Evolutionary conservation across 2,329 filamentous ascomycete genomes (phyloP), one percentile per base, ranked within the genome.

Genomic region (Paramyrothecium sp.): DNA sequence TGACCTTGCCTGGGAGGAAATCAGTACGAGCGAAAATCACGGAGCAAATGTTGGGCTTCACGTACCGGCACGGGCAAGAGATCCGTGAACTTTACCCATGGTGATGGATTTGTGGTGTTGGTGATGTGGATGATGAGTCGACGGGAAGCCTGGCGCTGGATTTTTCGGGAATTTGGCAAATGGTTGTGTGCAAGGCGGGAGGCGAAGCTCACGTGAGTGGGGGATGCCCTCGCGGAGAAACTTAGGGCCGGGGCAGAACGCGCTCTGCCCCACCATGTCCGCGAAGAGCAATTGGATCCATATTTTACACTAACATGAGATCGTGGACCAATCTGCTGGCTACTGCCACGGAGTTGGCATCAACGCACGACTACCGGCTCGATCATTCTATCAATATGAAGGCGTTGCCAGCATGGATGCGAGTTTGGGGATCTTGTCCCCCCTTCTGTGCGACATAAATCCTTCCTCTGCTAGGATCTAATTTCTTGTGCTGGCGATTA

Each of bases 41-140:
- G 22, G n/a, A 47, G 38, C 48, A 59, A 48, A 58, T 57, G 52
- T 59, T 55, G 56, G 46, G 56, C 49, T 60, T 19, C 46, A 70
- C 75, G 57, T 79, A 79, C 78, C 79, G 68, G 91, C 91, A 92
- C 91, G 91, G 79, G 91, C 91, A 81, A 95, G 89, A 77, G 91
- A 95, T 79, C 91, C 91, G 89, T 94, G 91, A 81, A 94, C 90
- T 84, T 94, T 94, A 84, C 90, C 90, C 90, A 94, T 93, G 80
- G 78, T 90, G 74, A 72, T 69, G 71, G 70, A 73, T 73, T 72
- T 67, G 62, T 65, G 51, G 65, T 74, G 70, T 60, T 70, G 69
- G 67, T 73, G 67, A 67, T 70, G 71, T 69, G 65, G 64, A 65
- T 73, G 71, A 61, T 69, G 66, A 72, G 56, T 70, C 69, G 61